Base-by-base conservation (phyloP, 2,329 filamentous ascomycete species). In the Claviceps fusiformis region DNA sequence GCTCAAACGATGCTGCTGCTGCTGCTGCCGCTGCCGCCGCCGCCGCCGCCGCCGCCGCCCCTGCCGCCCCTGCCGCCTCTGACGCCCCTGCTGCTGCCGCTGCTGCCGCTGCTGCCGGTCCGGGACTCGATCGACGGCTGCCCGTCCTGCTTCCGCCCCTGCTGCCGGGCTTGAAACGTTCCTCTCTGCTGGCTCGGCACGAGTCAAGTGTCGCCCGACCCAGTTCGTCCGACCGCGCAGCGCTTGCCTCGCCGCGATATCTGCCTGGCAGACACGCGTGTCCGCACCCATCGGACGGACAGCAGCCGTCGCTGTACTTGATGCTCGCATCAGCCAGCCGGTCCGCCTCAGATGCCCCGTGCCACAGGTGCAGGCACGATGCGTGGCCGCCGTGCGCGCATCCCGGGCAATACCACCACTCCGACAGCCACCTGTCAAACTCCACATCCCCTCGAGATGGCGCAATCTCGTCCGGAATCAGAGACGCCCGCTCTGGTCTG, bases 391-490 rank as follows among this genome's bases (percentile, higher is more conserved):
- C 82, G 60, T 85, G 82, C 1, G 75, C 75, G 61, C 82, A 85
- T 13, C 77, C 78, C 1, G 78, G 76, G 56, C 82, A 85, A 61
- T 80, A 80, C 79, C 79, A 85, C 82, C 82, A 85, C 2, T 74
- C 74, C 0, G 68, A 64, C 5, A 71, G 64, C 60, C 64, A 67
- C 0, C 58, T 49, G 2, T 59, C 60, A 2, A 37, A 27, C 6
- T 61, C 55, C 5, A 59, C 58, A 1, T 56, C 53, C 1, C 65
- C 60, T 2, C 63, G 64, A n/a, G 64, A 61, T 2, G 60, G 58
- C 3, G 65, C 11, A 7, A 67, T 61, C 17, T 70, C 68, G 10
- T 55, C 53, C 1, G 70, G 68, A 1, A 71, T 60, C 33, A 70
- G 65, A 1, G 73, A 69, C 0, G 75, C 70, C 0, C 68, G 66